Percentiles rank a stretch among this genome's conserved stretches.
phyloP scores from a whole-genome alignment of 179 eudicot genomes.

The Silene coronaria region DNA sequence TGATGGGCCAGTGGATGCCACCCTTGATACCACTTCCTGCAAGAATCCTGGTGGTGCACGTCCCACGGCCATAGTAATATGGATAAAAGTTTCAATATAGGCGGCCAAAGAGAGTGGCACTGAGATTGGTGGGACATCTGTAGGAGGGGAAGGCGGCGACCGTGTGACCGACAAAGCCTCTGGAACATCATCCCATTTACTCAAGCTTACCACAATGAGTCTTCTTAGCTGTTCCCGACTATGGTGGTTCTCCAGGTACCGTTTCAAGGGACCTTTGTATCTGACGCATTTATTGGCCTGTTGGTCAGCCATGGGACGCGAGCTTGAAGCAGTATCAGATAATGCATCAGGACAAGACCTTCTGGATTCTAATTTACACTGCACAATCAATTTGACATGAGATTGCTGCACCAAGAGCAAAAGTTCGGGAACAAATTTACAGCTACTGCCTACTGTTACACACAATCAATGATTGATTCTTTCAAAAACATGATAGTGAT shows the following conservation, averaged over 20 bases:
- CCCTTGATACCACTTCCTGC: background rate
- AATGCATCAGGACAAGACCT: background rate
- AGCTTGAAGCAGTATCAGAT: background rate
- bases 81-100: background rate
- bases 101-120: background rate
- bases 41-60: background rate
- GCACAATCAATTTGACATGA: background rate
- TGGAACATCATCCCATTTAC: slow-evolving; percentile 6
- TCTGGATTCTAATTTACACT: background rate
- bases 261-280: too few species aligned
- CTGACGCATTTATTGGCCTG: background rate
- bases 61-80: background rate
- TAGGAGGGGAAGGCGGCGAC: background rate
- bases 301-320: background rate
- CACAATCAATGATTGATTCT: background rate
- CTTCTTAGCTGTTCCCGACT: background rate
- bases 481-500: background rate
- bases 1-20: background rate
- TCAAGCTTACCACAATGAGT: background rate
- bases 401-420: background rate
- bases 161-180: background rate
- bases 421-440: background rate
- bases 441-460: background rate
- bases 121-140: background rate
- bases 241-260: background rate